phyloP scores from a whole-genome alignment of 164 flowering plant species.

The Magnolia sinica region DNA sequence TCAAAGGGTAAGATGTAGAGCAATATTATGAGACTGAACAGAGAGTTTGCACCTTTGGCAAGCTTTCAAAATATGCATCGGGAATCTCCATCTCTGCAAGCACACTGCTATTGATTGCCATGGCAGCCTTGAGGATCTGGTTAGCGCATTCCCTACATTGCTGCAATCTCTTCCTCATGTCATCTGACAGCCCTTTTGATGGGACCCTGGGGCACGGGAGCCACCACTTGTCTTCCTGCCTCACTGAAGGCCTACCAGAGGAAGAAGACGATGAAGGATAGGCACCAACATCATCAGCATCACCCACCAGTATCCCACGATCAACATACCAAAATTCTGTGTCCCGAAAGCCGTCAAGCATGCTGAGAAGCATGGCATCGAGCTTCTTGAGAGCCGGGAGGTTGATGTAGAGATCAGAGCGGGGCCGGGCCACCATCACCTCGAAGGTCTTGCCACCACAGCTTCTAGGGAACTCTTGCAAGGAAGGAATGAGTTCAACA shows the following conservation, averaged over 20 bases:
- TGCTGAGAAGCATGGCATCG: constrained; percentile 62
- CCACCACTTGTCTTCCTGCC: constrained; percentile 88
- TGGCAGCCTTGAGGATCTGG: constrained; percentile 76
- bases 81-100: constrained; percentile 85
- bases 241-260: constrained; percentile 36
- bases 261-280: constrained; percentile 29
- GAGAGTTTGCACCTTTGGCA: constrained; percentile 60
- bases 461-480: constrained; percentile 59
- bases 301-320: constrained; percentile 42
- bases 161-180: constrained; percentile 54
- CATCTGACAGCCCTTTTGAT: constrained; percentile 51
- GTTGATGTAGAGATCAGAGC: constrained; percentile 59
- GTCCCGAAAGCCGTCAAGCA: constrained; percentile 57
- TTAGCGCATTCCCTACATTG: constrained; percentile 63
- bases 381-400: constrained; percentile 81
- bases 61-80: constrained; percentile 42
- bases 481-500: constrained; percentile 67
- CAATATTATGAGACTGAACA: neutral
- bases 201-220: constrained; percentile 77
- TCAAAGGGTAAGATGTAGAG: neutral
- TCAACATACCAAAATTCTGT: constrained; percentile 67
- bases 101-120: constrained; percentile 62
- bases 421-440: constrained; percentile 70
- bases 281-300: constrained; percentile 24
- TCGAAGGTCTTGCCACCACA: constrained; percentile 54